Evolutionary conservation across 1,284 basidiomycete species (phyloP).

Genomic region (Cystobasidium sp.): DNA sequence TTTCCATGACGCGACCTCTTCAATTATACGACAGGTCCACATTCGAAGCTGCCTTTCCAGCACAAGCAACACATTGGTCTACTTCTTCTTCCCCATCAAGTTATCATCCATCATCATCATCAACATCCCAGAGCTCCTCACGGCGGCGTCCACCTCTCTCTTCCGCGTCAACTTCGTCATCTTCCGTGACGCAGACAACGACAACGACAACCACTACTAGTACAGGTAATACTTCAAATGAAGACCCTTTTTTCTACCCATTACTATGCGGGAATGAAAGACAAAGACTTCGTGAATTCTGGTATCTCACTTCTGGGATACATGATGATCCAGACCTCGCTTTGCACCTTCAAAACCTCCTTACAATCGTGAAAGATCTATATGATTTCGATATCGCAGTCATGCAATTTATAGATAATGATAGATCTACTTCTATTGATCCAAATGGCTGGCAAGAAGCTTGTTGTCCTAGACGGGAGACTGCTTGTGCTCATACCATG

Average conservation of each 20-base stretch:
- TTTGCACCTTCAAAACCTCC: slow-evolving; percentile 11
- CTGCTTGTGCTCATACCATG: slow-evolving; percentile 32
- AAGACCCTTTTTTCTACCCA: slow-evolving; percentile 28
- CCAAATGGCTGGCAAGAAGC: slow-evolving; percentile 14
- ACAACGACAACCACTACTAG: background rate
- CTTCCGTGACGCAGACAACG: background rate
- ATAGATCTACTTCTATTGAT: slow-evolving; percentile 12
- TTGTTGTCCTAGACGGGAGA: slow-evolving; percentile 20
- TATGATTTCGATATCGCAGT: slow-evolving; percentile 31
- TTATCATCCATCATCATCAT: background rate
- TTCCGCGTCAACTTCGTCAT: background rate
- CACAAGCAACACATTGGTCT: background rate
- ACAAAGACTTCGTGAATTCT: slow-evolving; percentile 14
- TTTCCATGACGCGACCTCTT: background rate
- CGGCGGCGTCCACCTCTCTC: background rate
- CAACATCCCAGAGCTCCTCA: background rate
- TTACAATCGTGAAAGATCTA: slow-evolving; percentile 10
- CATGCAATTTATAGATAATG: slow-evolving; percentile 28
- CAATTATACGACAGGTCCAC: background rate
- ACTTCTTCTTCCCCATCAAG: background rate
- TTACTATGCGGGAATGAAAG: slow-evolving; percentile 18
- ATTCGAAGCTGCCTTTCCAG: slow-evolving; percentile 14
- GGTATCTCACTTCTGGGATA: slow-evolving; percentile 17
- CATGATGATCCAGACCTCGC: slow-evolving; percentile 20
- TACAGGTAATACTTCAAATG: background rate